Base-by-base conservation (phyloP, 345 rosid species). In the Fremontodendron californicum region DNA sequence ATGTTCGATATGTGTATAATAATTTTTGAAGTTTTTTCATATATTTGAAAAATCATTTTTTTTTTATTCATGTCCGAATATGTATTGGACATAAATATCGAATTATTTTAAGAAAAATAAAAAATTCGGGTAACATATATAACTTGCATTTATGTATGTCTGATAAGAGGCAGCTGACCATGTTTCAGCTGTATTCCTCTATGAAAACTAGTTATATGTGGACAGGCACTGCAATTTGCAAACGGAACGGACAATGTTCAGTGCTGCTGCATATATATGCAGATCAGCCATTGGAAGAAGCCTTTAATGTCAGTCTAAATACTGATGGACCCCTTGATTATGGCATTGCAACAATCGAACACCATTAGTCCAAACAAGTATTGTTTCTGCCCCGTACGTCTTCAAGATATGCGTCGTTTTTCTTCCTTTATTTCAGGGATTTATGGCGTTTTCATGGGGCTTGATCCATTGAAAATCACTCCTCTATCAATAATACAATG, bases 301-400 rank as follows among this genome's bases (percentile, higher is more conserved):
- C 12, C 31, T 62, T 62, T 6, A 62, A 31, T 33, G 67, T 31
- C 9, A 33, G 39, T 31, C 67, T 62, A 29, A 42, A 40, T 18
- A 48, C 29, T 8, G 48, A 63, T 33, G 78, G 85, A 78, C 18
- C 81, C 78, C 79, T 60, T 54, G 82, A 75, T 23, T 69, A 68
- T 3, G 71, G 33, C 82, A 42, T 73, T 23, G 3, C 54, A 66
- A 31, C 77, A 11, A 60, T 77, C 31, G 7, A 42, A 9, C 70
- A 62, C 81, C 84, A 74, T 64, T 51, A 23, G 13, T 43, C 29
- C 4, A 10, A 33, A 16, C 48, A 39, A 55, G 60, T 21, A 29
- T 25, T 15, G 39, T 23, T 58, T 48, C 80, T 68, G 78, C 67
- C 46, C 25, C 16, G 21, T 52, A 40, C 61, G 2, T 21, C 25